phyloP scores from a whole-genome alignment of 1,284 basidiomycete genomes.

The Sanghuangporus sanghuang region DNA sequence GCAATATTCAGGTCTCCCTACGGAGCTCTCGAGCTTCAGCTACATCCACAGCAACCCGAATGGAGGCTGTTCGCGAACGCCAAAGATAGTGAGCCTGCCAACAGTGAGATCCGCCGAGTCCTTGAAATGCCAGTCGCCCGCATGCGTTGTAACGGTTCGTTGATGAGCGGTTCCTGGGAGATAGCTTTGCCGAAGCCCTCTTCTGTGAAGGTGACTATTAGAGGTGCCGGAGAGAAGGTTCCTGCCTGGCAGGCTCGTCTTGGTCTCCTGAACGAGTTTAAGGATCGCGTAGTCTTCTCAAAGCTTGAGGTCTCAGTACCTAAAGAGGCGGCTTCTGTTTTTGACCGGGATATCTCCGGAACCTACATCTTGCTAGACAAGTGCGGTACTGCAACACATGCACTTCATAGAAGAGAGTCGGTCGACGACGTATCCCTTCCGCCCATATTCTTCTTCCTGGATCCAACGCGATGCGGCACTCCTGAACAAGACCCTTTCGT shows the following conservation, averaged over 20 bases:
- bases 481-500: slow-evolving; percentile 72
- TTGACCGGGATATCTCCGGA: slow-evolving; percentile 83
- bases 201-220: slow-evolving; percentile 53
- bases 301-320: slow-evolving; percentile 60
- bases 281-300: slow-evolving; percentile 65
- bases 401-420: slow-evolving; percentile 68
- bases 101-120: slow-evolving; percentile 72
- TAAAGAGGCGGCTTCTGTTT: slow-evolving; percentile 38
- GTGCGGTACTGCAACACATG: slow-evolving; percentile 86
- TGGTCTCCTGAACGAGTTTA: slow-evolving; percentile 68
- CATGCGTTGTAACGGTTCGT: slow-evolving; percentile 49
- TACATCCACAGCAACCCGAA: slow-evolving; percentile 75
- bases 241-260: slow-evolving; percentile 84
- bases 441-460: slow-evolving; percentile 77
- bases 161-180: slow-evolving; percentile 78
- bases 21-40: slow-evolving; percentile 71
- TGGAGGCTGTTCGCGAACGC: slow-evolving; percentile 84
- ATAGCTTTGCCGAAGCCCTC: slow-evolving; percentile 69
- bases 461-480: slow-evolving; percentile 78
- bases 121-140: slow-evolving; percentile 77
- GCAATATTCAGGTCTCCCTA: slow-evolving; percentile 71
- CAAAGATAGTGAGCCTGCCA: slow-evolving; percentile 65
- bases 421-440: slow-evolving; percentile 45
- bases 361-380: slow-evolving; percentile 75
- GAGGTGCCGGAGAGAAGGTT: slow-evolving; percentile 66